Base-by-base conservation (phyloP, 768 basidiomycete genomes). In the Phlebiopsis gigantea region DNA sequence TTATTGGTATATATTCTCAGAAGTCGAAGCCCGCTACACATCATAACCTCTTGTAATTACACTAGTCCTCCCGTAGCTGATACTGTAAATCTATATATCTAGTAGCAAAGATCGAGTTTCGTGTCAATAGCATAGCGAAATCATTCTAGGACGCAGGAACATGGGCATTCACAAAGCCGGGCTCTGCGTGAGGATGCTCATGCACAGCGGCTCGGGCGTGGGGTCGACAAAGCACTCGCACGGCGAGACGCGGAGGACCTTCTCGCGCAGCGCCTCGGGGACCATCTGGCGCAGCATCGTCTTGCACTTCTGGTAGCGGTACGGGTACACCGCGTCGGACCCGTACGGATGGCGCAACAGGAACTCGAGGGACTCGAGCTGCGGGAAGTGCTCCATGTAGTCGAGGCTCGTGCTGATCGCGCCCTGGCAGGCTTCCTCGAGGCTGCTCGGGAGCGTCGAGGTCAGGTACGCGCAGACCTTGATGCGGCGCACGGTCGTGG, bases 231-330 rank as follows among this genome's bases (percentile, higher is more conserved):
- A 22, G 21, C 50, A 51, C 31, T 41, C 31, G 34, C 50, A 51
- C 17, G 50, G 31, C 34, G 19, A 19, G 31, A 51, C 24, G 8
- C 31, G 19, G 19, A 51, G 50, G 5, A 51, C 50, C 8, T 31
- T 9, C 19, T 25, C 9, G 29, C 22, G 14, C 31, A 51, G 34
- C 50, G 17, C 8, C 29, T 30, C 50, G 8, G 47, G 47, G 2
- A 39, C 50, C 19, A 51, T 41, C 31, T 22, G 31, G 19, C 24
- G 15, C 30, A 34, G 26, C 50, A 51, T 51, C 22, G 31, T 30
- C 34, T 51, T 51, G 50, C 50, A 51, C 31, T 51, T 51, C 50
- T 51, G 34, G 21, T 21, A 41, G 31, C 50, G 50, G 50, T 51
- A 51, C 19, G 50, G 50, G 50, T 51, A 51, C 50, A 31, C 50